Evolutionary conservation across 805 yeast genomes (phyloP), one percentile per base, ranked within the genome.

Genomic region (Candida broadrunensis): DNA sequence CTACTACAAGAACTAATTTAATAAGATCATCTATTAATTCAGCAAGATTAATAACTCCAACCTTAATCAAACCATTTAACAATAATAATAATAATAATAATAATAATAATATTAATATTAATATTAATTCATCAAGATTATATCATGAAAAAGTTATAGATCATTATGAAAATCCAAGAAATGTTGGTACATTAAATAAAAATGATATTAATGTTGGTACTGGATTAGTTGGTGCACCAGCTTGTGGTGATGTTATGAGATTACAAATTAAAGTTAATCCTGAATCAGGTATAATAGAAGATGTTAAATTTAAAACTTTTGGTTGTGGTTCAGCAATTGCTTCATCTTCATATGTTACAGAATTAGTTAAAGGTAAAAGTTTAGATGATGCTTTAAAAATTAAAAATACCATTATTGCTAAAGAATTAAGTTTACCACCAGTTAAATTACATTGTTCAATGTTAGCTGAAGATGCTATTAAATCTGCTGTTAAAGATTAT

Each of bases 241-340:
- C 99, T 0, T 93, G 99, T 70, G 99, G 99, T 41, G 99, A 93
- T 71, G 99, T 93, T 34, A 93, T 93, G 97, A 85, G 95, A 69
- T 76, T 93, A 49, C 98, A 93, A 65, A 93, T 93, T 57, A 81
- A 90, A 61, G 99, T 93, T 8, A 83, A 84, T 49, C 97, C 90
- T 55, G 82, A 77, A 42, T 81, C 95, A 18, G 99, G 99, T 1
- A 75, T 87, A 39, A 93, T 93, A 52, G 81, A 87, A 63, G 96
- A 93, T 62, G 99, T 91, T 47, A 91, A 89, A 65, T 93, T 93
- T 70, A 93, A 93, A 78, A 93, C 99, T 3, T 93, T 93, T 70
- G 99, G 99, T n/a, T 93, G 99, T 63, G 99, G 99, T 34, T 82
- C 93, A 2, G 99, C 99, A 38, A 93, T 93, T 61, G 99, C 99